Evolutionary conservation across 805 yeast genomes (phyloP).

Genomic region (Barnettozyma salicaria): DNA sequence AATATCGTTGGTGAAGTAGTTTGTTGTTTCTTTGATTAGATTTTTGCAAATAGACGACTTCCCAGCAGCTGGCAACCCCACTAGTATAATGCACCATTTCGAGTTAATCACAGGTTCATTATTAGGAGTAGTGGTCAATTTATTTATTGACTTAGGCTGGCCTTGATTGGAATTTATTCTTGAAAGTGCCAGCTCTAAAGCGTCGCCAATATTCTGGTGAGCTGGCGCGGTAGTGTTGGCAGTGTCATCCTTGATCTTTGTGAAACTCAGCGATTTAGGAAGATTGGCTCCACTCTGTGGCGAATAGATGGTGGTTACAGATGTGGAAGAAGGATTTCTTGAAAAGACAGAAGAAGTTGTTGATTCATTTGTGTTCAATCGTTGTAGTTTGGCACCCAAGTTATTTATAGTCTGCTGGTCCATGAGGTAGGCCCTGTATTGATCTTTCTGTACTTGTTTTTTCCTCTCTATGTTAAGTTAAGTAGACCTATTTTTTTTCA

Average conservation of each 20-base stretch:
- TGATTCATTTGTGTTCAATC: conserved; percentile 24
- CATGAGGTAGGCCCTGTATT: too few relatives aligned
- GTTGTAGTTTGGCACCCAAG: conserved; percentile 14
- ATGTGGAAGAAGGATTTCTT: conserved; percentile 22
- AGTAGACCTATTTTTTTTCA: too few relatives aligned
- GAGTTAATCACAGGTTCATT: conserved; percentile 23
- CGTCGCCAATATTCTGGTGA: conserved; percentile 11
- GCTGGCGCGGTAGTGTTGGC: background rate
- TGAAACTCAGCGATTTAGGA: conserved; percentile 17
- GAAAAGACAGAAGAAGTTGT: conserved; percentile 19
- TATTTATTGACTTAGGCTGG: conserved; percentile 18
- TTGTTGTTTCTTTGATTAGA: conserved; percentile 49
- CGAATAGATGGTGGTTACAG: conserved; percentile 16
- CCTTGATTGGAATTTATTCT: conserved; percentile 12
- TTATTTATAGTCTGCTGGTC: conserved; percentile 5
- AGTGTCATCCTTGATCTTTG: conserved; percentile 15
- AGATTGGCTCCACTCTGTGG: conserved; percentile 3
- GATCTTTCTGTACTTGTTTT: background rate
- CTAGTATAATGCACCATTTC: conserved; percentile 62
- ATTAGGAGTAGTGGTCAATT: conserved; percentile 25
- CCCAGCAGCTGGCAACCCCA: conserved; percentile 75
- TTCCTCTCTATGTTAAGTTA: too few relatives aligned
- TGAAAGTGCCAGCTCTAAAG: conserved; percentile 15
- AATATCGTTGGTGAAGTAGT: conserved; percentile 7
- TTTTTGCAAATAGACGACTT: conserved; percentile 68